phyloP scores from a whole-genome alignment of 2,329 filamentous ascomycete genomes.

The Whalleya microplaca region DNA sequence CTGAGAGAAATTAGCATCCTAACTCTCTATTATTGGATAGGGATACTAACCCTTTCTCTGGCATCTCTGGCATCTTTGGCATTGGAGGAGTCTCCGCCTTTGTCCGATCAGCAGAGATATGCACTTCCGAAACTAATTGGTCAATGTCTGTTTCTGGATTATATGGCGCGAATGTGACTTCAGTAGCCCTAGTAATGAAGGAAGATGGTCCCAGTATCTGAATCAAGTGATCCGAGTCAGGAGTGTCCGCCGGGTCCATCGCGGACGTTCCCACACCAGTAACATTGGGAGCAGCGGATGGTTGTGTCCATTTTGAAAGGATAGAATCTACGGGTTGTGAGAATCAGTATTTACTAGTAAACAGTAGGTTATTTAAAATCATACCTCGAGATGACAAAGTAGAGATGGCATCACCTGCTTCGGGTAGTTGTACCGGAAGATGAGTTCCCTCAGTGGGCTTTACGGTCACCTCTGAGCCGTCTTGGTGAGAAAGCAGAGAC shows the following conservation, averaged over 20 bases:
- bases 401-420: conserved; percentile 25
- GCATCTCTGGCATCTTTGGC: conserved; percentile 36
- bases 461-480: conserved; percentile 24
- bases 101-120: conserved; percentile 39
- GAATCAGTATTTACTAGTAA: conserved; percentile 15
- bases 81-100: conserved; percentile 36
- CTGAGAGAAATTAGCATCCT: conserved; percentile 9
- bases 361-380: neutral
- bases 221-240: conserved; percentile 38
- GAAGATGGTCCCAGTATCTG: conserved; percentile 48
- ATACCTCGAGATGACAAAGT: conserved; percentile 43
- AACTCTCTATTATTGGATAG: conserved; percentile 6
- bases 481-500: conserved; percentile 27
- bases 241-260: conserved; percentile 33
- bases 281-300: conserved; percentile 36
- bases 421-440: conserved; percentile 24
- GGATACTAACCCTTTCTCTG: conserved; percentile 34
- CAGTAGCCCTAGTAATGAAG: conserved; percentile 46
- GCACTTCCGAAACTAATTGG: conserved; percentile 41
- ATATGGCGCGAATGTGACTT: conserved; percentile 42
- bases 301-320: conserved; percentile 49
- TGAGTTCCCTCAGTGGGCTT: conserved; percentile 21
- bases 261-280: conserved; percentile 40
- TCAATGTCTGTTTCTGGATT: conserved; percentile 39
- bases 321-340: conserved; percentile 44